Percentiles rank a stretch among this genome's conserved stretches.
phyloP scores from a whole-genome alignment of 441 rosid genomes.

The Daphne laureola region DNA sequence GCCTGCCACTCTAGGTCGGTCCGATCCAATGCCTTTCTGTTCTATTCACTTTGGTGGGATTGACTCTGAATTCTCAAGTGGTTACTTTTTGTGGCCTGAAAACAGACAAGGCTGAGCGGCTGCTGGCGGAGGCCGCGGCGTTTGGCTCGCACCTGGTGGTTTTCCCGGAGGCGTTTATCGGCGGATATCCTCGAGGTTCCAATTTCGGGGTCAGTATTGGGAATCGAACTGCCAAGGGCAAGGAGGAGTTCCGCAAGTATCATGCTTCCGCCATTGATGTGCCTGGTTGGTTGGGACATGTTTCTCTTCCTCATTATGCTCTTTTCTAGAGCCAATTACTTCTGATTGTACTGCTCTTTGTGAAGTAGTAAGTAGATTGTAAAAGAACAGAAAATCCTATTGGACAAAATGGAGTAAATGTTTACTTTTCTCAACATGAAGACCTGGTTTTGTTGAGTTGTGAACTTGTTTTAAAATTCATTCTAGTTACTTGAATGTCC shows the following conservation, averaged over 20 bases:
- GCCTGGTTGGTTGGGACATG: conserved; percentile 47
- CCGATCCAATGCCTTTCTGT: background rate
- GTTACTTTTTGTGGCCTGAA: background rate
- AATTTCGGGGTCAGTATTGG: conserved; percentile 68
- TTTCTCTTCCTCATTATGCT: background rate
- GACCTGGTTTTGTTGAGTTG: too few species aligned
- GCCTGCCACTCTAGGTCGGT: conserved; percentile 72
- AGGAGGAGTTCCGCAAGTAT: conserved; percentile 80
- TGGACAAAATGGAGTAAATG: too few species aligned
- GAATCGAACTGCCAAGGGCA: conserved; percentile 62
- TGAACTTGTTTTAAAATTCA: too few species aligned
- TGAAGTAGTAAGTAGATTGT: too few species aligned
- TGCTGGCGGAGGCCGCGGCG: conserved; percentile 76
- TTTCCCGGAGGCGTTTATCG: conserved; percentile 90
- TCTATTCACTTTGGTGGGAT: background rate
- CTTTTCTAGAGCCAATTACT: background rate
- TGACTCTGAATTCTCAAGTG: background rate
- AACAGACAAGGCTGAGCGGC: conserved; percentile 80
- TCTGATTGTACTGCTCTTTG: too few species aligned
- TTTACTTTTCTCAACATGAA: too few species aligned
- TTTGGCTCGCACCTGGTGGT: conserved; percentile 76
- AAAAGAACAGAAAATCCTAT: too few species aligned
- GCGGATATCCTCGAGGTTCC: conserved; percentile 90
- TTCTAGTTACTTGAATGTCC: too few species aligned
- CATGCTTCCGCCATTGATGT: conserved; percentile 82